These are phyloP conservation scores for Aspergillus intermedius DNA, from an alignment of 2,329 filamentous ascomycete genomes.

Conservation along the genomic window DNA sequence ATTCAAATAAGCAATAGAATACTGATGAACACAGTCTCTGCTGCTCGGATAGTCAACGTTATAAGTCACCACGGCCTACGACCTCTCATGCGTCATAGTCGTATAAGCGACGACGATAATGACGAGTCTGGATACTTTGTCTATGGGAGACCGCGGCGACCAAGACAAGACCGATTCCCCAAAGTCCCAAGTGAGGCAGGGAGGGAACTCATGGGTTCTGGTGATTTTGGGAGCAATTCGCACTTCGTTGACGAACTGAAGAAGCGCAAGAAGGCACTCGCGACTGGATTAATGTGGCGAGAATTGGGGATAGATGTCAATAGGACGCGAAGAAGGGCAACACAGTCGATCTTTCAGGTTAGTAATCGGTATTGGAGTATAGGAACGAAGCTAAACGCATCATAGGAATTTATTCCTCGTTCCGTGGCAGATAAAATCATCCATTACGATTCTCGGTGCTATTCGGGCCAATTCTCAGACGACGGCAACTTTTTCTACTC, in stretches of 20 bases:
- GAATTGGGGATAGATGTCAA: slow-evolving; percentile 66
- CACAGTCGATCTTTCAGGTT: slow-evolving; percentile 64
- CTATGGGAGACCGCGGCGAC: slow-evolving; percentile 40
- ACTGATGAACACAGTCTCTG: slow-evolving; percentile 22
- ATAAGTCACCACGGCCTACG: slow-evolving; percentile 50
- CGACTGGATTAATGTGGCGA: slow-evolving; percentile 67
- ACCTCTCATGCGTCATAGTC: slow-evolving; percentile 42
- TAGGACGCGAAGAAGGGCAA: slow-evolving; percentile 54
- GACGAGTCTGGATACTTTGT: slow-evolving; percentile 26
- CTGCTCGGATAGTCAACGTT: slow-evolving; percentile 46
- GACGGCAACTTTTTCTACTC: slow-evolving; percentile 97
- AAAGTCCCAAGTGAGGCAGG: slow-evolving; percentile 77
- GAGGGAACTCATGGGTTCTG: slow-evolving; percentile 70
- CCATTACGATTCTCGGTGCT: slow-evolving; percentile 78
- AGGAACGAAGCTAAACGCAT: neutral
- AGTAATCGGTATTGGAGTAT: slow-evolving; percentile 9
- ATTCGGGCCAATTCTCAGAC: slow-evolving; percentile 92
- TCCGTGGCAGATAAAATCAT: slow-evolving; percentile 78
- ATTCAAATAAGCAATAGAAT: neutral
- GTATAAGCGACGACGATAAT: slow-evolving; percentile 23
- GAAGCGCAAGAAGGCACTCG: slow-evolving; percentile 56
- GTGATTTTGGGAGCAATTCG: slow-evolving; percentile 69
- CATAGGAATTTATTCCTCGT: slow-evolving; percentile 66
- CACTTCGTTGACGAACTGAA: slow-evolving; percentile 42
- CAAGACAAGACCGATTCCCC: slow-evolving; percentile 56